A percentile compares a stretch with the other conserved stretches of the same genome.
phyloP scores from a whole-genome alignment of 129 eudicot genomes.

The Apium graveolens region DNA sequence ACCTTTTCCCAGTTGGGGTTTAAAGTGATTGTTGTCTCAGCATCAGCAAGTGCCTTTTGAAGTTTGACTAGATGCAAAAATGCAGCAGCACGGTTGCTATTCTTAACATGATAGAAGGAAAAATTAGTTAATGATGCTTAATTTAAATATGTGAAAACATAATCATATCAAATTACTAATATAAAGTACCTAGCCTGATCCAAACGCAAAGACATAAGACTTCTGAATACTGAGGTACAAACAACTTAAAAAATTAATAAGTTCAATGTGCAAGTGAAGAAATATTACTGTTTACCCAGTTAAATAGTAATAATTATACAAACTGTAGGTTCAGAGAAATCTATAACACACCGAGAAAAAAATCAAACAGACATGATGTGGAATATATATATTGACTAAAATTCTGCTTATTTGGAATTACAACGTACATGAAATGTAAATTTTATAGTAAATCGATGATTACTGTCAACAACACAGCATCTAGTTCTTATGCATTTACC shows the following conservation, averaged over 20 bases:
- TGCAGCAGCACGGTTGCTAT: slow-evolving; percentile 97
- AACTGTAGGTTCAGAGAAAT: not conserved
- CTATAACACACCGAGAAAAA: not conserved
- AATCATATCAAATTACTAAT: not conserved
- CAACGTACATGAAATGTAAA: not conserved
- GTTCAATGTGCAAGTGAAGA: not conserved
- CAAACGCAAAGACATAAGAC: not conserved
- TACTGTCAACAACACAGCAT: not conserved
- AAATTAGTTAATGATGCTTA: not conserved
- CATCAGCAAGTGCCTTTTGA: slow-evolving; percentile 87
- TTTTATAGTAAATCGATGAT: not conserved
- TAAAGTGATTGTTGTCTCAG: slow-evolving; percentile 74
- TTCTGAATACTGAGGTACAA: not conserved
- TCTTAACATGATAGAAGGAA: not conserved
- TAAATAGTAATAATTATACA: too few species aligned
- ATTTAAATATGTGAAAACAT: not conserved
- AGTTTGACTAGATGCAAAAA: slow-evolving; percentile 86
- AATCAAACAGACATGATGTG: not conserved
- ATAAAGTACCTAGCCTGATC: not conserved
- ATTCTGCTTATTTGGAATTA: not conserved
- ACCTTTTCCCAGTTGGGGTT: slow-evolving; percentile 98
- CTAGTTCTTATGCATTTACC: not conserved
- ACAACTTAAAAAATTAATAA: not conserved
- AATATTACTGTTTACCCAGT: not conserved
- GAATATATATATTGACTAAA: not conserved